phyloP scores from a whole-genome alignment of 139 green algal species.

The Tetradesmus lagerheimii region DNA sequence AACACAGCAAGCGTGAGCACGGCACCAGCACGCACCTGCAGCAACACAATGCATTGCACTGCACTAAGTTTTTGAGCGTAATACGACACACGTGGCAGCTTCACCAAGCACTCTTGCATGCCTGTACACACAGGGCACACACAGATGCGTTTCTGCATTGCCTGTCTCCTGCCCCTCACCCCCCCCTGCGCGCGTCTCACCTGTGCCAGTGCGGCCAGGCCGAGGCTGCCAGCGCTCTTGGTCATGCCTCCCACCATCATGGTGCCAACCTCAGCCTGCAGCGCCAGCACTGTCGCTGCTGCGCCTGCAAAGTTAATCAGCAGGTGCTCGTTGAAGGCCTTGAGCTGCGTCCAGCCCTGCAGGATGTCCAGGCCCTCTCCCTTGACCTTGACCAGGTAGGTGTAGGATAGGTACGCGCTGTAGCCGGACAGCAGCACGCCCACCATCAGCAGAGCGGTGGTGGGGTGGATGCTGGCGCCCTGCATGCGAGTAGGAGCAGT shows the following conservation, averaged over 20 bases:
- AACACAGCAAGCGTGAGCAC: not conserved
- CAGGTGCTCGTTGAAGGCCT: constrained; percentile 50
- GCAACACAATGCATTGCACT: too few species aligned
- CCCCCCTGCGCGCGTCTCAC: not conserved
- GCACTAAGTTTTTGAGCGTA: too few species aligned
- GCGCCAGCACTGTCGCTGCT: constrained; percentile 24
- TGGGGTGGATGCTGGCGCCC: constrained; percentile 39
- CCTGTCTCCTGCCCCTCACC: too few species aligned
- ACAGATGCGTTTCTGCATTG: too few species aligned
- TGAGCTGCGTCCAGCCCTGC: constrained; percentile 44
- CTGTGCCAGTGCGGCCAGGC: constrained; percentile 41
- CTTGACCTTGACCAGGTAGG: constrained; percentile 50
- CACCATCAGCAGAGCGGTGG: constrained; percentile 38
- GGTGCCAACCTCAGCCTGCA: constrained; percentile 43
- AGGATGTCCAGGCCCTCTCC: constrained; percentile 29
- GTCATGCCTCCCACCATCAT: constrained; percentile 29
- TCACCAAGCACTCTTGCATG: not conserved
- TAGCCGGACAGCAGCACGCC: constrained; percentile 47
- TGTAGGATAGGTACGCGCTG: constrained; percentile 52
- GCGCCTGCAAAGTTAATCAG: constrained; percentile 49
- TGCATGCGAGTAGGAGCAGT: not conserved
- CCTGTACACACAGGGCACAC: too few species aligned
- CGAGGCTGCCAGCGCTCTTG: constrained; percentile 8
- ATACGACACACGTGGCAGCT: not conserved
- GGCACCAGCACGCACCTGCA: not conserved